These are phyloP conservation scores for Fragilariopsis cylindrus DNA, from an alignment of 108 stramenopile genomes.

Conservation along the genomic window DNA sequence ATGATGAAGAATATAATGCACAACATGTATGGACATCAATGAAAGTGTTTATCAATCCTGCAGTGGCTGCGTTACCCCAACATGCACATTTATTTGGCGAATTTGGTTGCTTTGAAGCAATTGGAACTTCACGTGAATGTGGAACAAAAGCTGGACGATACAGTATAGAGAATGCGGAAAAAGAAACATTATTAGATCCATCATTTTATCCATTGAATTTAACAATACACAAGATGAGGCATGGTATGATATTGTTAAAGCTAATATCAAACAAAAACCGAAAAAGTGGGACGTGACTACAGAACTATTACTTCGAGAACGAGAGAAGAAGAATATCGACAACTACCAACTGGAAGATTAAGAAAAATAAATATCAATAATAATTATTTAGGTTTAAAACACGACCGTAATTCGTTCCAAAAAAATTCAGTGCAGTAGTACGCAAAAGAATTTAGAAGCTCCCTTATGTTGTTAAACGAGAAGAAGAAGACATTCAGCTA, in stretches of 20 bases:
- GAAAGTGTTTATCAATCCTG: slow-evolving; percentile 54
- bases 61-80: slow-evolving; percentile 53
- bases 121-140: not conserved
- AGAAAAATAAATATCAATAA: too few relatives aligned
- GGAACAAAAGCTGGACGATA: too few relatives aligned
- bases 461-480: too few relatives aligned
- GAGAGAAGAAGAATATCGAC: too few relatives aligned
- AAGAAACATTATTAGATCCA: not conserved
- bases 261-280: not conserved
- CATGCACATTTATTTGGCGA: slow-evolving; percentile 66
- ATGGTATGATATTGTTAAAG: slow-evolving; percentile 10
- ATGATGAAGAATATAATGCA: slow-evolving; percentile 29
- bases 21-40: slow-evolving; percentile 49
- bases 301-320: too few relatives aligned
- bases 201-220: not conserved
- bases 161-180: not conserved
- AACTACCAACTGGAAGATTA: too few relatives aligned
- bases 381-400: too few relatives aligned
- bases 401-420: too few relatives aligned
- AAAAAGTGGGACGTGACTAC: too few relatives aligned
- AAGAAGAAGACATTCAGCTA: too few relatives aligned
- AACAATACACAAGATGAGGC: not conserved
- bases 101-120: slow-evolving; percentile 21
- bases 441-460: too few relatives aligned
- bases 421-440: too few relatives aligned